These are phyloP conservation scores for Xylariaceae sp. DNA, from an alignment of 2,329 filamentous ascomycete species.

Conservation along the genomic window DNA sequence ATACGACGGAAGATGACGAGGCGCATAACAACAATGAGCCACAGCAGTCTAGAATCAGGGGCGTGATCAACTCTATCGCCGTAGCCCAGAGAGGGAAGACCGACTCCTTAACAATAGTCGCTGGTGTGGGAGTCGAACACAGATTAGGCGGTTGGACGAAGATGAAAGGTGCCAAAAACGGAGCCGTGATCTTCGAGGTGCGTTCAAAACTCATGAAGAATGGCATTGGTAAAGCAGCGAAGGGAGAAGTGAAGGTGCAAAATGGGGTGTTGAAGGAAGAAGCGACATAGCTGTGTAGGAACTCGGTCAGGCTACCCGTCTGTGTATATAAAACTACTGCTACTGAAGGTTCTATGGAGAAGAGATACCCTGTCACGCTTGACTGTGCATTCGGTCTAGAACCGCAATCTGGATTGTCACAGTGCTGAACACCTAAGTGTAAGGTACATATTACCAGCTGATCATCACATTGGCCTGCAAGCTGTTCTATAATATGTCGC, in stretches of 20 bases:
- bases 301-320: neutral
- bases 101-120: conserved; percentile 76
- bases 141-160: conserved; percentile 79
- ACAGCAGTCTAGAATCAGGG: conserved; percentile 47
- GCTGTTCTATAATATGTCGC: too few species aligned
- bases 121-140: conserved; percentile 83
- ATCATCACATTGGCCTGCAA: too few species aligned
- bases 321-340: too few species aligned
- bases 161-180: conserved; percentile 64
- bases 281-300: neutral
- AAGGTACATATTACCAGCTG: too few species aligned
- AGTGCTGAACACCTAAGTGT: too few species aligned
- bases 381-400: neutral
- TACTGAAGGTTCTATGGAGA: neutral
- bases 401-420: neutral
- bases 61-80: conserved; percentile 83
- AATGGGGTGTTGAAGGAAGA: neutral
- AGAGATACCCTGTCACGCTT: conserved; percentile 3
- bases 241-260: neutral
- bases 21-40: conserved; percentile 4
- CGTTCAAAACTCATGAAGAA: conserved; percentile 9
- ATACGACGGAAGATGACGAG: conserved; percentile 22
- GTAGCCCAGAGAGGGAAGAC: conserved; percentile 80
- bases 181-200: conserved; percentile 84
- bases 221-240: neutral